Conservation (phyloP, 306 rosid species). For the Mimosa bimucronata region DNA sequence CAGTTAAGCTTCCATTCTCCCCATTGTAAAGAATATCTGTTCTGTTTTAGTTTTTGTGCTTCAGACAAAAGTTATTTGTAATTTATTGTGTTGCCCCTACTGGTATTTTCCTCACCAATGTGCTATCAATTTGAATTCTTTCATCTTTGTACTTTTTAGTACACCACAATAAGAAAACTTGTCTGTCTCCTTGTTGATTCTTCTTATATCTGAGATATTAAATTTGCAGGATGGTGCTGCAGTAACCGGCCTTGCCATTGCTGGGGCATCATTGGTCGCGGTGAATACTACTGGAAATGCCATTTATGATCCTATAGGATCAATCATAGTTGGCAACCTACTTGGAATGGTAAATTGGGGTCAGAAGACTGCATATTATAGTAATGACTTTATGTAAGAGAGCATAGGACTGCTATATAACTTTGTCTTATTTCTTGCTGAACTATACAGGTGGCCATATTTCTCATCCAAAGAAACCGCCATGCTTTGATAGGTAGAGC, state of each 20-base stretch:
- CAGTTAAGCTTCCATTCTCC: constrained; percentile 17
- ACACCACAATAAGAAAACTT: not conserved
- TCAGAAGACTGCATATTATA: constrained; percentile 31
- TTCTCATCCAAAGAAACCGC: constrained; percentile 96
- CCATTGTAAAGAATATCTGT: constrained; percentile 26
- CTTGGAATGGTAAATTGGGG: constrained; percentile 91
- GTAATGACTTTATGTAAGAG: constrained; percentile 16
- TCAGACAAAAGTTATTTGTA: constrained; percentile 5
- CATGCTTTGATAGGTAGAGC: constrained; percentile 99
- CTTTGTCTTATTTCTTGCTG: constrained; percentile 28
- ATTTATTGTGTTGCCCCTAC: not conserved
- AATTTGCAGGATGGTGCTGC: constrained; percentile 97
- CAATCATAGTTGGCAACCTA: constrained; percentile 88
- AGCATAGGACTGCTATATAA: constrained; percentile 21
- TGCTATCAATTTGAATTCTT: constrained; percentile 23
- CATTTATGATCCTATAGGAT: constrained; percentile 94
- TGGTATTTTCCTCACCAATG: constrained; percentile 18
- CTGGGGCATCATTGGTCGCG: constrained; percentile 93
- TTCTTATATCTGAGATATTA: constrained; percentile 26
- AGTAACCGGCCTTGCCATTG: constrained; percentile 87
- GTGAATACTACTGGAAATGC: constrained; percentile 85
- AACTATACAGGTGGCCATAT: constrained; percentile 88
- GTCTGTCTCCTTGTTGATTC: constrained; percentile 14
- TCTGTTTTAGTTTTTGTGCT: constrained; percentile 19
- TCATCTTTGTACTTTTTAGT: constrained; percentile 24